phyloP scores from a whole-genome alignment of 495 filamentous ascomycete genomes.

The Penicillium silybi region DNA sequence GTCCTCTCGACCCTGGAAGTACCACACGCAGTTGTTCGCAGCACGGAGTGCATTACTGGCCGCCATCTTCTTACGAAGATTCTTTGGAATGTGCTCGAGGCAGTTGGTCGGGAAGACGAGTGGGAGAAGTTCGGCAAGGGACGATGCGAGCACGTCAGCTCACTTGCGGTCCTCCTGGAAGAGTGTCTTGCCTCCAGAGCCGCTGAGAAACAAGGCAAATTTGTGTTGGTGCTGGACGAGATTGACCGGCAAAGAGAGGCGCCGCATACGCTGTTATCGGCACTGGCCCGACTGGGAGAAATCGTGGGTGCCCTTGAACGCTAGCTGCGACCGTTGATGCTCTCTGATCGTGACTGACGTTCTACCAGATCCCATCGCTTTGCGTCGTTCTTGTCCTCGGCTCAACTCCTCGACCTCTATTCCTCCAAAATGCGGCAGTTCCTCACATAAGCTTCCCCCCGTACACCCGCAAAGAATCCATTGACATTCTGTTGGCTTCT shows the following conservation, averaged over 20 bases:
- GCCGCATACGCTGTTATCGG: slow-evolving; percentile 75
- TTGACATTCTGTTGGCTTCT: slow-evolving; percentile 61
- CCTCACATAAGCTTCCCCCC: slow-evolving; percentile 81
- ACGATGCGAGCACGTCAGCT: slow-evolving; percentile 73
- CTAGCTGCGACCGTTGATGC: background rate
- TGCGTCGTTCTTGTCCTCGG: slow-evolving; percentile 76
- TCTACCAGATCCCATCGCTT: slow-evolving; percentile 69
- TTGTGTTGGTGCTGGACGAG: slow-evolving; percentile 86
- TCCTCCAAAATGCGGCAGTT: slow-evolving; percentile 66
- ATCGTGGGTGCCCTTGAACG: slow-evolving; percentile 48
- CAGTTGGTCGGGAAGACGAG: slow-evolving; percentile 36
- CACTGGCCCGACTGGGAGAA: slow-evolving; percentile 73
- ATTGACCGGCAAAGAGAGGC: slow-evolving; percentile 84
- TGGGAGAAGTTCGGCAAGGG: slow-evolving; percentile 43
- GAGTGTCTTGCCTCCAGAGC: slow-evolving; percentile 38
- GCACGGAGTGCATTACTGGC: slow-evolving; percentile 81
- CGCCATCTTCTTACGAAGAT: slow-evolving; percentile 75
- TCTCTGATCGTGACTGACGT: slow-evolving; percentile 8
- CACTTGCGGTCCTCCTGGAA: slow-evolving; percentile 66
- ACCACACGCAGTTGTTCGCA: slow-evolving; percentile 69
- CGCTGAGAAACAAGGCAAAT: slow-evolving; percentile 42
- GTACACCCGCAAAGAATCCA: slow-evolving; percentile 76
- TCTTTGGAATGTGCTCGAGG: slow-evolving; percentile 40
- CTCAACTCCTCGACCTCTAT: slow-evolving; percentile 59
- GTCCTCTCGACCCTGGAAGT: slow-evolving; percentile 55